Evolutionary conservation across 768 basidiomycete species (phyloP), one percentile per base, ranked within the genome.

Genomic region (Leccinellum albellum): DNA sequence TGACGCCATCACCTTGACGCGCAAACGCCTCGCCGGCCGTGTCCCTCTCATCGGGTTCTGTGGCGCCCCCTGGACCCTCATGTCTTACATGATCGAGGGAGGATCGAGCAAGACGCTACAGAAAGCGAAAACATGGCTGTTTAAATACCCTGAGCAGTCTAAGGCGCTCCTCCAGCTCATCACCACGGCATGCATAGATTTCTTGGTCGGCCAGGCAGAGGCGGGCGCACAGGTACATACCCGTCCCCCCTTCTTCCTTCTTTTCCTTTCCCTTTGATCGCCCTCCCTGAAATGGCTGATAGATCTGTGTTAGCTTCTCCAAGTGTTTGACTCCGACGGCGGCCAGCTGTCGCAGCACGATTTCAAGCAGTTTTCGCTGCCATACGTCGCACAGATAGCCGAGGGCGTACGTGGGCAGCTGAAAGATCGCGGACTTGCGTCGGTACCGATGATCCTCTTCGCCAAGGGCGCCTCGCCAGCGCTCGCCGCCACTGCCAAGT

Each of bases 61-160:
- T 68, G 97, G 96, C 40, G 94, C 94, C 0, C 97, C 97, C 2
- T 98, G 97, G 97, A 99, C 97, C 4, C 82, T 98, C 52, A 94
- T 99, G 76, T 85, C 88, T 21, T 99, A 98, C 72, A 99, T 99
- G 97, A 82, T 97, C 66, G 97, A 98, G 72, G 97, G 97, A 8
- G 96, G 95, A 6, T 89, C 89, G 9, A 91, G 84, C 72, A 94
- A 94, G 74, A 91, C 90, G 14, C 83, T 91, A 64, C 88, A 91
- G 60, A 94, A 95, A 73, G 83, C 85, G 33, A 99, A 99, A 76
- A 85, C 88, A 0, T 99, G 97, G 96, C 70, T 98, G 6, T 98
- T 92, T 79, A 88, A 86, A 67, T 83, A 93, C 68, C 94, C 95
- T 1, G 82, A 88, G 60, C 87, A 89, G 73, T 90, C 91, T 47